Evolutionary conservation across 306 rosid species (phyloP), one percentile per base, ranked within the genome.

Genomic region (Castanopsis chinensis): DNA sequence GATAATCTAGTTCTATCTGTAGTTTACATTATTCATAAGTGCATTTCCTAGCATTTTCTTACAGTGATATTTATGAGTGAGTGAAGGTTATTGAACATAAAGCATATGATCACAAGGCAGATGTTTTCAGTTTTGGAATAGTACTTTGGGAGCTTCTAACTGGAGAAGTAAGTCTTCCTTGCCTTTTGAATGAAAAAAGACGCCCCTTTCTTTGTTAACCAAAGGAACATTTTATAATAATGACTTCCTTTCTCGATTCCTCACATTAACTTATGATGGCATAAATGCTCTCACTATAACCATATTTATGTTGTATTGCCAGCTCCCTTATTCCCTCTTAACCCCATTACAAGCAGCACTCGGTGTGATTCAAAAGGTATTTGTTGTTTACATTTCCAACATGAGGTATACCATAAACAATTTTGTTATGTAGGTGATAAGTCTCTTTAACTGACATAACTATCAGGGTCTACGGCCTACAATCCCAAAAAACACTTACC

Each of bases 331-430:
- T 82, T 86, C 99, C 53, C 85, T 63, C 84, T 77, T 91, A 87
- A 91, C 98, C 53, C 98, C 99, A 65, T 85, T 96, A 82, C 99
- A 96, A 96, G 99, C 98, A 20, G 99, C 98, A 6, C 98, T 96
- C 28, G 99, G 98, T 56, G 99, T 96, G 80, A 98, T 96, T 87
- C 99, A 96, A 83, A 93, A 93, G 97, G 99, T 93, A 82, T 67
- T 80, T 41, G 35, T 73, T 71, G 80, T 57, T n/a, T 73, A 75
- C 67, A 27, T 23, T 76, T 81, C 70, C 43, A n/a, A n/a, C n/a
- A 4, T 65, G 45, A 43, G 18, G 55, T 77, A 76, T 71, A 21
- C 35, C 20, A 20, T 25, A 53, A 52, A 21, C 15, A 21, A 33
- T 53, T 43, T 76, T 63, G 72, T 61, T 78, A 14, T 69, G n/a